Evolutionary conservation across 2,329 filamentous ascomycete species (phyloP).

Genomic region (Bipolaris bicolor): DNA sequence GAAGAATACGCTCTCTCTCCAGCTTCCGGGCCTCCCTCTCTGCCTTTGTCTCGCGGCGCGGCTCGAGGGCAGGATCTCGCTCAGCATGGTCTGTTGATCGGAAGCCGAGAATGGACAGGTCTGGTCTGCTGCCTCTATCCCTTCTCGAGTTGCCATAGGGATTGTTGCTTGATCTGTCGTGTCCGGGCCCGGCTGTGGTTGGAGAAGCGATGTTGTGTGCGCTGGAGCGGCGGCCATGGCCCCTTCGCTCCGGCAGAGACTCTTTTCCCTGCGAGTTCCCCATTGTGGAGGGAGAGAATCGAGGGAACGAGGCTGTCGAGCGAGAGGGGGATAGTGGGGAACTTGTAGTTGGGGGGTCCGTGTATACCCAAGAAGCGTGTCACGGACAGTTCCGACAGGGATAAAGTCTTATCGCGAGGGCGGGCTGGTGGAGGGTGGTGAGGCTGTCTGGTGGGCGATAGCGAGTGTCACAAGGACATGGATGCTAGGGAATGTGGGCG

Average conservation of each 20-base stretch:
- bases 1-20: constrained; percentile 77
- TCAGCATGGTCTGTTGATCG: constrained; percentile 57
- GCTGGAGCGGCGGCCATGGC: constrained; percentile 43
- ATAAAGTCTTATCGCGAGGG: constrained; percentile 18
- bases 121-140: constrained; percentile 61
- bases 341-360: constrained; percentile 20
- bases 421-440: constrained; percentile 24
- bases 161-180: constrained; percentile 39
- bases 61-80: constrained; percentile 59
- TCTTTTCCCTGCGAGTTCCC: constrained; percentile 59
- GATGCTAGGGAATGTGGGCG: constrained; percentile 29
- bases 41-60: constrained; percentile 83
- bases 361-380: constrained; percentile 26
- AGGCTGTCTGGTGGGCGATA: constrained; percentile 31
- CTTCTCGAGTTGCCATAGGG: constrained; percentile 54
- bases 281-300: constrained; percentile 39
- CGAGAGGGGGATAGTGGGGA: constrained; percentile 28
- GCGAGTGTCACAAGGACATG: constrained; percentile 49
- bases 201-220: constrained; percentile 42
- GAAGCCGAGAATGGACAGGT: constrained; percentile 65
- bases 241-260: constrained; percentile 45
- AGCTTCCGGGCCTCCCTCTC: constrained; percentile 86
- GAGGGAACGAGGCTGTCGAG: constrained; percentile 12
- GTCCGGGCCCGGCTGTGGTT: constrained; percentile 33
- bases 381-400: constrained; percentile 22